A percentile compares a stretch with the other conserved stretches of the same genome.
phyloP scores from a whole-genome alignment of 2,329 filamentous ascomycete species.

The Geosmithia morbida region DNA sequence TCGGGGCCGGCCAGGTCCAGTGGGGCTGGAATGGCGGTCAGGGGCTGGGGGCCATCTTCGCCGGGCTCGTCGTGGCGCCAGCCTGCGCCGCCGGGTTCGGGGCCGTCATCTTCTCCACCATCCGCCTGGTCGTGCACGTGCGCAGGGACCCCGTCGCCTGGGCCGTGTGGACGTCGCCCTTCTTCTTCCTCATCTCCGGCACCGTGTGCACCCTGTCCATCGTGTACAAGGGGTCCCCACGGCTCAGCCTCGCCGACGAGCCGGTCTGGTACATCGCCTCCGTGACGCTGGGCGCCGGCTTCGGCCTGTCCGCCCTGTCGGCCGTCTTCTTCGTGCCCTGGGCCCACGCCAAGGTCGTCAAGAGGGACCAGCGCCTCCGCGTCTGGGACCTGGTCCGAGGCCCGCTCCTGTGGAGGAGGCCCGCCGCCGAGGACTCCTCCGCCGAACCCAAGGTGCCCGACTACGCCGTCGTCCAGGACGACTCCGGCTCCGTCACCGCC shows the following conservation, averaged over 20 bases:
- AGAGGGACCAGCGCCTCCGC: constrained; percentile 15
- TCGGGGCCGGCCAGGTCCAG: constrained; percentile 6
- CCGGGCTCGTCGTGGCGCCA: constrained; percentile 8
- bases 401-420: constrained; percentile 14
- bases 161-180: constrained; percentile 8
- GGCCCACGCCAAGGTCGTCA: constrained; percentile 17
- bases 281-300: constrained; percentile 15
- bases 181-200: constrained; percentile 11
- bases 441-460: constrained; percentile 9
- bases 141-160: constrained; percentile 7
- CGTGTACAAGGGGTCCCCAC: constrained; percentile 5
- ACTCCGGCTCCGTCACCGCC: constrained; percentile 22
- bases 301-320: constrained; percentile 12
- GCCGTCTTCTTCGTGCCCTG: constrained; percentile 21
- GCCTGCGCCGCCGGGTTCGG: constrained; percentile 26
- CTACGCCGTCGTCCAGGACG: constrained; percentile 25
- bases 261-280: constrained; percentile 15
- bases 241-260: constrained; percentile 12
- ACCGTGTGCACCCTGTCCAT: constrained; percentile 9
- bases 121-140: constrained; percentile 24
- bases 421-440: constrained; percentile 17
- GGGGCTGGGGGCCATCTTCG: constrained; percentile 9
- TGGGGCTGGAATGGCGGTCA: constrained; percentile 8
- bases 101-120: constrained; percentile 51
- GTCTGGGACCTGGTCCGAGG: constrained; percentile 19